Evolutionary conservation across 2,329 filamentous ascomycete species (phyloP), one percentile per base, ranked within the genome.

Genomic region (Leptographium galeiforme): DNA sequence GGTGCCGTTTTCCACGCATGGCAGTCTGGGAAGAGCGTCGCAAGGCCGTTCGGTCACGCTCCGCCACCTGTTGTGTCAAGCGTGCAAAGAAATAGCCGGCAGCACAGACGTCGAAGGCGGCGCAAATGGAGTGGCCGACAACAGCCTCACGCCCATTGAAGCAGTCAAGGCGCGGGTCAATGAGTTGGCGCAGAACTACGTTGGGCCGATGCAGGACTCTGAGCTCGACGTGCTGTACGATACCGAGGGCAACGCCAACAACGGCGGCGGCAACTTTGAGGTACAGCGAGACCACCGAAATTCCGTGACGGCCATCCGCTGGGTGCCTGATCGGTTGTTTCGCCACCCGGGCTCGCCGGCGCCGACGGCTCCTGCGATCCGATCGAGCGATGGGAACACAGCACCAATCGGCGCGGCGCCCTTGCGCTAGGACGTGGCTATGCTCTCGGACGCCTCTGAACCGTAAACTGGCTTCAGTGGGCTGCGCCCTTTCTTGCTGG

Each of bases 241-340:
- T 62, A 95, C 91, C 0, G 88, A 95, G 65, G 93, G 93, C 54
- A 94, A 85, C 61, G 65, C 72, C 2, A 81, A 84, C 55, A 97
- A 97, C 62, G 93, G 93, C 47, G 91, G 91, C 46, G 93, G 93
- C n/a, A 84, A 78, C 32, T 94, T 98, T 63, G 81, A 86, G 38
- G 75, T 86, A 57, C 78, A 76, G 56, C 73, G 76, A 41, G 77
- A 80, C 49, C 71, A 62, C 1, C 58, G 61, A 33, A 68, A 66
- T n/a, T 67, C 68, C 54, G 55, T 57, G 38, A 64, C 66, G 40
- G 60, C 61, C 8, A 74, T 84, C 51, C 72, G 77, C 16, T 82
- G 77, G 68, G 73, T 84, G 53, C 72, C 77, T 13, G 66, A 68
- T 50, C 62, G 66, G 16, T 65, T 67, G 50, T 70, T 66, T 56